A percentile compares a stretch with the other conserved stretches of the same genome.
Conservation (phyloP, 2,329 filamentous ascomycete genomes). For the Mollisiaceae sp. region DNA sequence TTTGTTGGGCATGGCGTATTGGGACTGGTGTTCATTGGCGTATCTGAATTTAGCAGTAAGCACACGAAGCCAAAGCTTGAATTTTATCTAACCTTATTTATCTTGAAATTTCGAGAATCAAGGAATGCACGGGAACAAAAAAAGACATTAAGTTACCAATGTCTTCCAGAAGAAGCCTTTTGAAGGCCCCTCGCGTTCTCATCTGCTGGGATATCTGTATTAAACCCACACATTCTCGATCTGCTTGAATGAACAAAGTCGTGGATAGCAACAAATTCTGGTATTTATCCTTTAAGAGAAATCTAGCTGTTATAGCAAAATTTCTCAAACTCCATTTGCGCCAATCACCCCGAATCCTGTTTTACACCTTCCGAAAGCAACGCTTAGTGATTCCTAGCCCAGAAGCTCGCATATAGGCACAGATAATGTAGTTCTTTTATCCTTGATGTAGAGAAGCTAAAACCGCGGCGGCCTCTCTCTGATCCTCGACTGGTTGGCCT, state of each 20-base stretch:
- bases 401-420: not conserved
- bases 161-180: not conserved
- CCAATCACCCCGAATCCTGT: not conserved
- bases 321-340: not conserved
- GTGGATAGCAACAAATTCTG: not conserved
- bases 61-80: not conserved
- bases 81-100: not conserved
- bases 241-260: not conserved
- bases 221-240: too few species aligned
- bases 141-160: not conserved
- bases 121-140: not conserved
- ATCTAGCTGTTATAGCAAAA: not conserved
- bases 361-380: conserved; percentile 12
- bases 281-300: not conserved
- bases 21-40: too few species aligned
- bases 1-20: not conserved
- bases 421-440: conserved; percentile 7
- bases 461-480: conserved; percentile 37
- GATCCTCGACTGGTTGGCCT: conserved; percentile 32
- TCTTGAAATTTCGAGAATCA: not conserved
- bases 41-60: not conserved
- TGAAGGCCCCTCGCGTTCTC: too few species aligned
- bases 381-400: not conserved
- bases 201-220: too few species aligned
- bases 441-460: conserved; percentile 36